Evolutionary conservation across 805 yeast species (phyloP), one percentile per base, ranked within the genome.

Genomic region (Kazachstania psychrophila): DNA sequence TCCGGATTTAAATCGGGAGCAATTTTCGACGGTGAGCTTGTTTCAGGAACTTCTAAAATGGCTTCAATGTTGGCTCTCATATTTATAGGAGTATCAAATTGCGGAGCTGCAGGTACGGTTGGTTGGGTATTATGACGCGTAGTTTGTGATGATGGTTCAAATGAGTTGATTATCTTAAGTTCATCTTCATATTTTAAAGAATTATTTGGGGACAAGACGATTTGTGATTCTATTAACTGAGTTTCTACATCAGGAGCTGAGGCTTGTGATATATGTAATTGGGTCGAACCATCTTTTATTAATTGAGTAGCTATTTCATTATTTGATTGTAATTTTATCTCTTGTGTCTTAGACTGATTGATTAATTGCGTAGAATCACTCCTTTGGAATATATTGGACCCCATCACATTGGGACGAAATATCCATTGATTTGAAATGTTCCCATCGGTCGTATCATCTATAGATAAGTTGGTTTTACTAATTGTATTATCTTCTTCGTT

Each of bases 361-460:
- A 50, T 47, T 16, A 48, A 18, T 27, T 50, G 55, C 2, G 55
- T 48, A 7, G 50, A 44, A 27, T 30, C 39, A 31, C 40, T 42
- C 22, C 48, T 47, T 26, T 38, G 39, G 23, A 25, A 38, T 12
- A 23, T 32, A 17, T 26, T 33, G n/a, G 18, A 19, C 13, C 31
- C 26, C 6, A 31, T n/a, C n/a, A n/a, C 26, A 19, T 37, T 36
- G 9, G 44, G 40, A 20, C 44, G 36, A 15, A 46, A 35, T 3
- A 43, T 36, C 48, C 50, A 46, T 30, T 37, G 41, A n/a, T 33
- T 38, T 11, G 49, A 39, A 13, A 43, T 33, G 20, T 33, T 42
- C 3, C 39, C 48, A 17, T 47, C 47, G 5, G 47, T 48, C 11
- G 47, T 47, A 28, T 45, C 48, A 32, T 50, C 44, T 11, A 45